A percentile compares a stretch with the other conserved stretches of the same genome.
These are phyloP conservation scores for Hippophae tibetana DNA, from an alignment of 306 rosid species.

Conservation along the genomic window DNA sequence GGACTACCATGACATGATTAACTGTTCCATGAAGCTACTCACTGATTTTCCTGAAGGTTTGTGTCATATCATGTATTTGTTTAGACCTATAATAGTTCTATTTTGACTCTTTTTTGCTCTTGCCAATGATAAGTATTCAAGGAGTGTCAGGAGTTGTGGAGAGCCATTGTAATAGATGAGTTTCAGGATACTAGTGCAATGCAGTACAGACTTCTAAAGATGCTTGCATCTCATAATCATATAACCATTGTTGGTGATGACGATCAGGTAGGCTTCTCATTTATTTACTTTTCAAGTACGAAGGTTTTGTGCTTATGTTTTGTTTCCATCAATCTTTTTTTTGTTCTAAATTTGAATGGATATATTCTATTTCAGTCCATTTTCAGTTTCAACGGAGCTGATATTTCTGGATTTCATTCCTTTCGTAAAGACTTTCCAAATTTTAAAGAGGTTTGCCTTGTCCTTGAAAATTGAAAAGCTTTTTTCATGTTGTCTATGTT, in stretches of 20 bases:
- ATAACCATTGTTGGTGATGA: conserved; percentile 96
- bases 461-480: conserved; percentile 4
- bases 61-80: conserved; percentile 15
- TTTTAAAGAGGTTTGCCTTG: conserved; percentile 63
- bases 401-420: conserved; percentile 76
- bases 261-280: conserved; percentile 53
- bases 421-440: conserved; percentile 74
- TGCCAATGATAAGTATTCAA: conserved; percentile 41
- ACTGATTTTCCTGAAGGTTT: conserved; percentile 79
- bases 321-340: conserved; percentile 1
- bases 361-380: conserved; percentile 58
- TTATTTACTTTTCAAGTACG: not conserved
- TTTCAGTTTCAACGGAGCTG: conserved; percentile 97
- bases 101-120: conserved; percentile 27
- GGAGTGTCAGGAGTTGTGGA: conserved; percentile 71
- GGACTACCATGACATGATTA: conserved; percentile 91
- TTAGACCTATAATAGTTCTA: conserved; percentile 13
- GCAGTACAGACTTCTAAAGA: conserved; percentile 68
- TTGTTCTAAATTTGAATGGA: conserved; percentile 16
- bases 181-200: conserved; percentile 95
- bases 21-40: conserved; percentile 83
- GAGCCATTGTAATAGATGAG: conserved; percentile 86
- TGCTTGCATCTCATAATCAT: conserved; percentile 60
- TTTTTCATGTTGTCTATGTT: conserved; percentile 6
- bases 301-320: conserved; percentile 9